Base-by-base conservation (phyloP, 1,139 yeast species). In the Hansenula sp. region DNA sequence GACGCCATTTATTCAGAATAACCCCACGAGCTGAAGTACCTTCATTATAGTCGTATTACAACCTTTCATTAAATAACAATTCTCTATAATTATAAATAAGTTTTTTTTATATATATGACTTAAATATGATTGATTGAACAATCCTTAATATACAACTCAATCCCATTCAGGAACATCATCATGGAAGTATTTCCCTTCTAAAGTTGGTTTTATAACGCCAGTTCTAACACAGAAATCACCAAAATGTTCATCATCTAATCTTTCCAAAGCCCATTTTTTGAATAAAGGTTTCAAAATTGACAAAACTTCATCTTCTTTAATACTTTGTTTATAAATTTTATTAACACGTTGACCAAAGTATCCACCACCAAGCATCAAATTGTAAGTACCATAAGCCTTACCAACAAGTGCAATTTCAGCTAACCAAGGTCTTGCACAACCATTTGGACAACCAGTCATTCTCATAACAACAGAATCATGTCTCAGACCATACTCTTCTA, bases 371-470 rank as follows among this genome's bases (percentile, higher is more conserved):
- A 93, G 77, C 89, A 90, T 77, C 68, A 93, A 76, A 67, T 93
- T 93, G 70, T 93, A 93, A 12, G 96, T 91, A 43, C 96, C 96
- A 50, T 75, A 79, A 0, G 98, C 97, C 66, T 93, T 93, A 67
- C 99, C 99, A 44, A 93, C 96, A 49, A 89, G 74, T 0, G 98
- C 98, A 47, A 93, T 81, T 67, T 93, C 99, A 3, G 97, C 98
- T 44, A 93, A 71, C 97, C 97, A 93, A 19, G 98, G 98, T 66
- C 99, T 82, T 25, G 99, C 93, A 74, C 99, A 93, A 54, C 98
- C 99, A 65, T 93, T 93, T 46, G 98, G 97, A 76, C 99, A 93
- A 50, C 99, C 99, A 36, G 98, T 90, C 97, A 93, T 91, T 71
- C 99, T 82, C 96, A 93, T 87, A 29, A 90, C 96, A 54, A 93